Percentiles rank a stretch among this genome's conserved stretches.
Conservation (phyloP, 1,284 basidiomycete species). For the Fomitiporia mediterranea region DNA sequence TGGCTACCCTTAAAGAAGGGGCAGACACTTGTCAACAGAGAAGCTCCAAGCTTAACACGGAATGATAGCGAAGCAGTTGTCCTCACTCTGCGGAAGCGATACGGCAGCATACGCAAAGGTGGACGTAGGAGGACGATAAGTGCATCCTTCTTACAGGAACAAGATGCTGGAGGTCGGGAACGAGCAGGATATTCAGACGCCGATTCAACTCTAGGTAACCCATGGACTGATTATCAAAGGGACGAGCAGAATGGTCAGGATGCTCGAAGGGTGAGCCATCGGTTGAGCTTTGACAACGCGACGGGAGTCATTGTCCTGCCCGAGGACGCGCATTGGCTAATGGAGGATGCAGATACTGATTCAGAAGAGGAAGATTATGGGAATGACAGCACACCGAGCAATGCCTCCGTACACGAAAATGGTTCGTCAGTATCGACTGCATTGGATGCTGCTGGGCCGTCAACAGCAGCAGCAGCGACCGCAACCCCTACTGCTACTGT, state of each 20-base stretch:
- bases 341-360: conserved; percentile 42
- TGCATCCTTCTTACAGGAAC: conserved; percentile 11
- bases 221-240: conserved; percentile 48
- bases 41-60: conserved; percentile 33
- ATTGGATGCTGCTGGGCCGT: conserved; percentile 10
- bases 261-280: conserved; percentile 40
- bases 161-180: conserved; percentile 4
- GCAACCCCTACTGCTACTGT: conserved; percentile 16
- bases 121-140: conserved; percentile 24
- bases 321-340: conserved; percentile 68
- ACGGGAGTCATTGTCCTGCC: conserved; percentile 83
- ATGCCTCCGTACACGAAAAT: conserved; percentile 15
- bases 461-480: not conserved
- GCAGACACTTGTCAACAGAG: conserved; percentile 59
- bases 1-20: conserved; percentile 87
- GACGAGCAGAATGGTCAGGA: conserved; percentile 23
- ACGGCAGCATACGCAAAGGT: conserved; percentile 44
- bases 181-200: conserved; percentile 3
- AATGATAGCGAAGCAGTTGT: conserved; percentile 59
- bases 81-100: conserved; percentile 65
- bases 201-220: conserved; percentile 33
- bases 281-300: conserved; percentile 72
- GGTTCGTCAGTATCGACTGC: conserved; percentile 2
- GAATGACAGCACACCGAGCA: conserved; percentile 7
- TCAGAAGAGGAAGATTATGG: conserved; percentile 35